A percentile compares a stretch with the other conserved stretches of the same genome.
phyloP scores from a whole-genome alignment of 2,329 filamentous ascomycete species.

The Arachnopeziza araneosa region DNA sequence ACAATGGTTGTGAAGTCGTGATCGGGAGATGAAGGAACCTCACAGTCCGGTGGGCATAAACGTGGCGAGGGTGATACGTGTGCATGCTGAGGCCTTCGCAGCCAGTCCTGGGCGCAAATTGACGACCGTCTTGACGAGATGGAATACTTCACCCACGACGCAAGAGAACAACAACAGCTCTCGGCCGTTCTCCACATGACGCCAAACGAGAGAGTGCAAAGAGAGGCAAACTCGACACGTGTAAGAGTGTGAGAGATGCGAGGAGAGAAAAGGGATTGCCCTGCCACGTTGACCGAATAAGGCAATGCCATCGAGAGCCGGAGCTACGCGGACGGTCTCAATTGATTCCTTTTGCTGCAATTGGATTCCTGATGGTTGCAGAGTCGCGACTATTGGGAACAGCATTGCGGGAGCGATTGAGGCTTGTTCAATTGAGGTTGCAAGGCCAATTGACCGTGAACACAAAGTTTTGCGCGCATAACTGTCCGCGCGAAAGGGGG shows the following conservation, averaged over 20 bases:
- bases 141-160: background rate
- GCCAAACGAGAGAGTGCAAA: background rate
- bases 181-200: background rate
- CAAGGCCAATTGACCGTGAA: slow-evolving; percentile 1
- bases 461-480: background rate
- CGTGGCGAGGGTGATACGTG: slow-evolving; percentile 2
- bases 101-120: background rate
- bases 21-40: background rate
- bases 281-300: slow-evolving; percentile 3
- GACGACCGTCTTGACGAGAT: background rate
- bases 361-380: background rate
- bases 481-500: background rate
- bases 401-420: background rate
- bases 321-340: background rate
- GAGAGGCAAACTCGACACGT: background rate
- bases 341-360: background rate
- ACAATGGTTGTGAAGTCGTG: background rate
- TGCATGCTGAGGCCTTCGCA: background rate
- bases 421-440: background rate
- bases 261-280: background rate
- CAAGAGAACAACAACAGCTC: background rate
- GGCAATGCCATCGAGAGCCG: background rate
- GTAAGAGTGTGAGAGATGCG: background rate
- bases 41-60: background rate
- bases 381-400: background rate